Evolutionary conservation across 352 stramenopile species (phyloP).

Genomic region (Phytophthora podocarpi): DNA sequence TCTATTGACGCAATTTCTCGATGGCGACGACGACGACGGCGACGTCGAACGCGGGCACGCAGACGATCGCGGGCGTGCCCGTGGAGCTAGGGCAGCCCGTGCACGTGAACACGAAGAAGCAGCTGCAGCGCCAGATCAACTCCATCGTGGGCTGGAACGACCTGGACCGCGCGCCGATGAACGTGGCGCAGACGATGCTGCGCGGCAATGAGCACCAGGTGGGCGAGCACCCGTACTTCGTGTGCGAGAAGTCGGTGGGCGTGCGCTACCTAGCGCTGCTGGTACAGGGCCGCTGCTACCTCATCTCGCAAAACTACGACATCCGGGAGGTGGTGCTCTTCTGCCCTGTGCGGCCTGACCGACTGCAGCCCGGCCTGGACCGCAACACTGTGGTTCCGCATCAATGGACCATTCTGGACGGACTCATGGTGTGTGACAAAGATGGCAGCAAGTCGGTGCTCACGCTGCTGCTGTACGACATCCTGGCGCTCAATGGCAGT

Average conservation of each 20-base stretch:
- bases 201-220: conserved; percentile 78
- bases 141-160: conserved; percentile 82
- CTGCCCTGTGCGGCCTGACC: conserved; percentile 75
- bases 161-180: conserved; percentile 73
- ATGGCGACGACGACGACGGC: neutral
- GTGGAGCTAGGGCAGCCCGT: conserved; percentile 71
- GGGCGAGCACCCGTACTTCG: conserved; percentile 84
- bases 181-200: conserved; percentile 72
- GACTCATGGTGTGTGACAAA: conserved; percentile 82
- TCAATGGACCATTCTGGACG: conserved; percentile 90
- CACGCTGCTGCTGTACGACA: conserved; percentile 86
- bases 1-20: too few relatives aligned
- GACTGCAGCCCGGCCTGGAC: conserved; percentile 75
- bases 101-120: conserved; percentile 76
- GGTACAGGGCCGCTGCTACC: conserved; percentile 80
- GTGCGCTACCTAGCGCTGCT: conserved; percentile 81
- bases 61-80: conserved; percentile 56
- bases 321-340: conserved; percentile 83
- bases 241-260: conserved; percentile 81
- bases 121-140: conserved; percentile 85
- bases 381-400: conserved; percentile 76
- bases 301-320: conserved; percentile 86
- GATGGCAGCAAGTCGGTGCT: conserved; percentile 72
- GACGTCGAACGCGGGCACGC: conserved; percentile 12
- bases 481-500: conserved; percentile 83